These are phyloP conservation scores for Vicia villosa DNA, from an alignment of 306 rosid genomes.

Conservation along the genomic window DNA sequence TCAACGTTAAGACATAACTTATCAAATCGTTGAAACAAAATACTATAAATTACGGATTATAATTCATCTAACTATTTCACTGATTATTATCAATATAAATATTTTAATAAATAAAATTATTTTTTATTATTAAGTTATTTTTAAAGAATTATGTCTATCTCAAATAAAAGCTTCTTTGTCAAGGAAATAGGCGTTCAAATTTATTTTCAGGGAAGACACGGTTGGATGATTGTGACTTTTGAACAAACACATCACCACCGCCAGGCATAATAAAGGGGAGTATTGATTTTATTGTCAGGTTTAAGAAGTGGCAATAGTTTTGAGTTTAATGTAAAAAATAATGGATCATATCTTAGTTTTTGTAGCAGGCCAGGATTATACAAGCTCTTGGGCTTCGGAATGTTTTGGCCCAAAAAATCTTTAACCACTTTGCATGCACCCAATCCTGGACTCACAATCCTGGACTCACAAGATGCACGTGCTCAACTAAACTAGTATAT, in stretches of 20 bases:
- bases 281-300: neutral
- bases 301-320: neutral
- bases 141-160: too few relatives aligned
- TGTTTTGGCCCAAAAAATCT: slow-evolving; percentile 1
- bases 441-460: slow-evolving; percentile 31
- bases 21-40: too few relatives aligned
- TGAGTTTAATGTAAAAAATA: neutral
- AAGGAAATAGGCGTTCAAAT: slow-evolving; percentile 7
- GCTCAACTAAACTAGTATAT: slow-evolving; percentile 15
- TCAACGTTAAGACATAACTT: too few relatives aligned
- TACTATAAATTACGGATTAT: too few relatives aligned
- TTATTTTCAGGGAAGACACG: slow-evolving; percentile 1
- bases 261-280: neutral
- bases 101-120: too few relatives aligned
- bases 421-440: slow-evolving; percentile 36
- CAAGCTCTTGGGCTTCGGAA: slow-evolving; percentile 26
- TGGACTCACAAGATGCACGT: slow-evolving; percentile 32
- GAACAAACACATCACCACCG: slow-evolving; percentile 48
- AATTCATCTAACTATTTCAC: too few relatives aligned
- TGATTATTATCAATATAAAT: too few relatives aligned
- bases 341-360: slow-evolving; percentile 6
- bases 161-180: neutral
- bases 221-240: slow-evolving; percentile 39
- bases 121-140: too few relatives aligned
- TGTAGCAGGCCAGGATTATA: slow-evolving; percentile 26